Evolutionary conservation across 768 basidiomycete genomes (phyloP).

Genomic region (Termitomyces sp.): DNA sequence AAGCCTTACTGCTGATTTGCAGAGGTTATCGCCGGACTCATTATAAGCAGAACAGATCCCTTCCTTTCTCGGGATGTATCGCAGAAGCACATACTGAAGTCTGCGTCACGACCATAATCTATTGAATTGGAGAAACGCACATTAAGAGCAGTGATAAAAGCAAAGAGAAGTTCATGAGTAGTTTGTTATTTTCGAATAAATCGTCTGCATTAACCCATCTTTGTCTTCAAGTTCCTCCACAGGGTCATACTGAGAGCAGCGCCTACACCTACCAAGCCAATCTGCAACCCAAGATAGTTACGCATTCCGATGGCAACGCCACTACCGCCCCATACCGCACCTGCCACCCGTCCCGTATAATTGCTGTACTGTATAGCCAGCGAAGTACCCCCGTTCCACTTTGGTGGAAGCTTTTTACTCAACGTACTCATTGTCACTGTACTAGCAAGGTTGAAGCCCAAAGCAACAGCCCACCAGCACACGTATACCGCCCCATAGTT

Average conservation of each 20-base stretch:
- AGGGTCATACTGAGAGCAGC: constrained; percentile 46
- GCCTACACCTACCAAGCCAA: constrained; percentile 56
- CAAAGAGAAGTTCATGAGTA: neutral
- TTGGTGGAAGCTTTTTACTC: constrained; percentile 61
- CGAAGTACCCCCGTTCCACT: constrained; percentile 54
- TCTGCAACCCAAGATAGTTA: constrained; percentile 54
- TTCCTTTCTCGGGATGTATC: neutral
- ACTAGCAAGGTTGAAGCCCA: constrained; percentile 71
- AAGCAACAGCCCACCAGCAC: constrained; percentile 56
- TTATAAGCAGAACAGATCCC: neutral
- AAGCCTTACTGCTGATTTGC: neutral
- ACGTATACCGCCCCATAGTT: constrained; percentile 41
- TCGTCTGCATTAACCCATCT: constrained; percentile 32
- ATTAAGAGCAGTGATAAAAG: neutral
- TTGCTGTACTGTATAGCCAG: constrained; percentile 67
- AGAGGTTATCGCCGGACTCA: neutral
- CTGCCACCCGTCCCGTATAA: constrained; percentile 58
- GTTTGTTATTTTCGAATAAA: neutral
- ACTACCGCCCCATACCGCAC: constrained; percentile 65
- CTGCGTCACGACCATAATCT: neutral
- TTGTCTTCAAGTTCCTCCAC: constrained; percentile 64
- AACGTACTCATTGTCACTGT: constrained; percentile 63
- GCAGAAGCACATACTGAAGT: neutral
- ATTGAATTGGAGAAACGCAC: neutral
- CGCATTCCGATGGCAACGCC: constrained; percentile 58